phyloP scores from a whole-genome alignment of 768 basidiomycete species.

The Xerocomellus chrysenteron region DNA sequence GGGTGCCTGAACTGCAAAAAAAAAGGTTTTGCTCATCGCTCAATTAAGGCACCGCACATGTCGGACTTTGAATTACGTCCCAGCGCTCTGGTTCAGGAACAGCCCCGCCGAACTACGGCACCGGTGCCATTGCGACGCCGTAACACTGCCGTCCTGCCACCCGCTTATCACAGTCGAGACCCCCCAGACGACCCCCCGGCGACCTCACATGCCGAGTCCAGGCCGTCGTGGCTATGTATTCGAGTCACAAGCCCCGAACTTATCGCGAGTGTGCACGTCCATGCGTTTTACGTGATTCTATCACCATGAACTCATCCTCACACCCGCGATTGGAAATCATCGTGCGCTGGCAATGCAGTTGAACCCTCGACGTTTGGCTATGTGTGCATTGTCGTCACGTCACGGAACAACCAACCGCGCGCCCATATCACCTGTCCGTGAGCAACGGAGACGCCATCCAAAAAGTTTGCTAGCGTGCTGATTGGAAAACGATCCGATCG shows the following conservation, averaged over 20 bases:
- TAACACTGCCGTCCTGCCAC: constrained; percentile 17
- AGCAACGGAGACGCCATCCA: not conserved
- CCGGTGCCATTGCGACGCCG: constrained; percentile 29
- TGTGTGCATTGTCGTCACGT: constrained; percentile 5
- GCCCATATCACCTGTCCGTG: constrained; percentile 3
- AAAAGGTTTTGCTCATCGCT: constrained; percentile 26
- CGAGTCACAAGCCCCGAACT: constrained; percentile 5
- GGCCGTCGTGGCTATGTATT: not conserved
- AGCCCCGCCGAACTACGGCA: constrained; percentile 37
- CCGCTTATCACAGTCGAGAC: constrained; percentile 19
- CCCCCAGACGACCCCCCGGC: constrained; percentile 23
- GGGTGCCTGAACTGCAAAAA: constrained; percentile 33
- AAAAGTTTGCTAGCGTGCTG: not conserved
- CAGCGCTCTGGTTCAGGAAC: constrained; percentile 32
- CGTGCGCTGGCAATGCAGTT: too few species aligned
- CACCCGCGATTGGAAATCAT: too few species aligned
- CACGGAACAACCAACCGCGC: not conserved
- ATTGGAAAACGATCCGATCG: not conserved
- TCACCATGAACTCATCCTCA: too few species aligned
- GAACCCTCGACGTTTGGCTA: not conserved
- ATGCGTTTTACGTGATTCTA: not conserved
- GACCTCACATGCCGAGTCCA: constrained; percentile 7
- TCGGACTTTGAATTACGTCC: constrained; percentile 31
- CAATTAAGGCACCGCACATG: constrained; percentile 37
- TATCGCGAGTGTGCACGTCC: constrained; percentile 2